These are phyloP conservation scores for Pseudogymnoascus sp. DNA, from an alignment of 2,329 filamentous ascomycete genomes.

Conservation along the genomic window DNA sequence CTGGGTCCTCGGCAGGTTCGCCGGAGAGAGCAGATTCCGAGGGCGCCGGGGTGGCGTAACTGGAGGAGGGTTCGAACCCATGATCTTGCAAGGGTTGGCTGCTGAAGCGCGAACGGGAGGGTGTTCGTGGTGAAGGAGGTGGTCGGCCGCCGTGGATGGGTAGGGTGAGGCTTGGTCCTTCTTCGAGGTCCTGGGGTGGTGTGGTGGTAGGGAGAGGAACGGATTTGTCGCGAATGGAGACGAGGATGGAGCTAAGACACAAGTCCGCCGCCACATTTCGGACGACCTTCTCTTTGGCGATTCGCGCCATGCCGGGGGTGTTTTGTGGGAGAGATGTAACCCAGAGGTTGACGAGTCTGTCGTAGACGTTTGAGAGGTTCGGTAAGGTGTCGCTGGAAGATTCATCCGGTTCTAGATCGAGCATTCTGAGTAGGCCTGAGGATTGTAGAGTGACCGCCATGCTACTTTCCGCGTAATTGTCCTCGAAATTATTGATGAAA, in stretches of 20 bases:
- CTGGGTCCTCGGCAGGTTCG: slow-evolving; percentile 23
- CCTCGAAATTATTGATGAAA: slow-evolving; percentile 15
- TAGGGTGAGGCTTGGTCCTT: background rate
- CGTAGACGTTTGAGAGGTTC: slow-evolving; percentile 23
- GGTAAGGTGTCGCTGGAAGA: background rate
- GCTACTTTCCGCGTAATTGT: background rate
- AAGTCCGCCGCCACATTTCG: slow-evolving; percentile 24
- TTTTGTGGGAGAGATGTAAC: slow-evolving; percentile 22
- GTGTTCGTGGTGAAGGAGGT: background rate
- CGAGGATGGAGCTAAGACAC: slow-evolving; percentile 22
- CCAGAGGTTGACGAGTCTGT: slow-evolving; percentile 24
- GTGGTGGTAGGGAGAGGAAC: background rate
- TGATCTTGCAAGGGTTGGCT: slow-evolving; percentile 11
- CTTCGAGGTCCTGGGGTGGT: background rate
- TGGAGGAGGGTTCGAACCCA: slow-evolving; percentile 13
- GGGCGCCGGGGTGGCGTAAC: slow-evolving; percentile 20
- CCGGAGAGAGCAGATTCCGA: slow-evolving; percentile 22
- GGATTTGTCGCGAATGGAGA: slow-evolving; percentile 18
- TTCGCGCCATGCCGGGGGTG: slow-evolving; percentile 19
- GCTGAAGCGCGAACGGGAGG: slow-evolving; percentile 16
- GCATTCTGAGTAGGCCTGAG: background rate
- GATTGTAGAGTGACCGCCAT: background rate
- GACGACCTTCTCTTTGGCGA: slow-evolving; percentile 23
- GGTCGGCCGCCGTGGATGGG: background rate
- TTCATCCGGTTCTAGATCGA: background rate